phyloP scores from a whole-genome alignment of 352 stramenopile species.

The Ophiocytium majus region DNA sequence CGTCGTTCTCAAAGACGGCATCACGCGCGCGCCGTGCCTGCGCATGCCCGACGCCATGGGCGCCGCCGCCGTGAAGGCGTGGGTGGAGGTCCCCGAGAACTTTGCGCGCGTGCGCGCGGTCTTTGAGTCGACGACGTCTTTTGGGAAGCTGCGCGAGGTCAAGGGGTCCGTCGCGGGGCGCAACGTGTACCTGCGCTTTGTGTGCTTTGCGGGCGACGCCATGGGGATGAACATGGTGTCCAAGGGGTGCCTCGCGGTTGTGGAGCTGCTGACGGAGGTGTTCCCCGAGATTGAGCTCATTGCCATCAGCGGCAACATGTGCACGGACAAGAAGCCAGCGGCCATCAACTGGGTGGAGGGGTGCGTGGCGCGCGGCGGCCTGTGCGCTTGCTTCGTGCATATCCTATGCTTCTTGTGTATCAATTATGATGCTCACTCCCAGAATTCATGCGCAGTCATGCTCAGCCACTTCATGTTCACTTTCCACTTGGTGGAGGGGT shows the following conservation, averaged over 20 bases:
- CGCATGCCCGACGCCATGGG: conserved; percentile 62
- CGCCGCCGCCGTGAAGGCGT: conserved; percentile 63
- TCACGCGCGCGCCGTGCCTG: conserved; percentile 80
- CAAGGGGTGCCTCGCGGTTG: conserved; percentile 76
- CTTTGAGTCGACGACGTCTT: conserved; percentile 81
- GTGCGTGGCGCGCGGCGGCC: too few species aligned
- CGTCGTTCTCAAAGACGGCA: conserved; percentile 74
- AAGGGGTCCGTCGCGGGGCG: conserved; percentile 71
- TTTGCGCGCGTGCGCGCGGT: conserved; percentile 68
- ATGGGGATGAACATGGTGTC: conserved; percentile 93
- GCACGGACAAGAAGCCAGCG: conserved; percentile 86
- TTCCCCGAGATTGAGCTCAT: conserved; percentile 72
- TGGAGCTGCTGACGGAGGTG: conserved; percentile 65
- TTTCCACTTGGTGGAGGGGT: too few species aligned
- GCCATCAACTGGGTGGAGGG: conserved; percentile 84
- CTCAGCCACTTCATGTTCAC: too few species aligned
- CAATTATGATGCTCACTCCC: too few species aligned
- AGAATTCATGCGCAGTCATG: too few species aligned
- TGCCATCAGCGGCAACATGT: conserved; percentile 82
- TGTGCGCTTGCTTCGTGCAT: too few species aligned
- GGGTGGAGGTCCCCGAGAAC: conserved; percentile 62
- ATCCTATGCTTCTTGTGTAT: too few species aligned
- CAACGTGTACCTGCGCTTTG: conserved; percentile 79
- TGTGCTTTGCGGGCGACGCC: conserved; percentile 79
- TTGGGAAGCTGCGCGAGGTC: conserved; percentile 69